Base-by-base conservation (phyloP, 2,329 filamentous ascomycete genomes). In the Trichoderma guizhouense region DNA sequence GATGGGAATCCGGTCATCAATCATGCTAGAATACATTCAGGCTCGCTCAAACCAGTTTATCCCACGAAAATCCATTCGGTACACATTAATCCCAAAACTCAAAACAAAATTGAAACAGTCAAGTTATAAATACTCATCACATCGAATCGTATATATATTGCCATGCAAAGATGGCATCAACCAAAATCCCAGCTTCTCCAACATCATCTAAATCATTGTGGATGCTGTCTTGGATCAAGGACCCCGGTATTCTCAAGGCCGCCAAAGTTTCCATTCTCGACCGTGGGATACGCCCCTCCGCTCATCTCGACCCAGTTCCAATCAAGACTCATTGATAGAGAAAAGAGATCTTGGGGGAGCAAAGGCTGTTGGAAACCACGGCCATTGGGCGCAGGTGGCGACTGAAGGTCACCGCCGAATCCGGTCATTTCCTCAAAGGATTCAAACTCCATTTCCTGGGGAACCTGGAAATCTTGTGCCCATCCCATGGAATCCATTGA, bases 241-340 rank as follows among this genome's bases (percentile, higher is more conserved):
- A 69, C 66, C 2, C 66, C 66, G 14, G 66, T 69, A 11, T 39
- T 69, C 39, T 69, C 66, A 7, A 69, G 36, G 26, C 63, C 53
- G 21, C 53, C 82, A 76, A 85, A 87, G 72, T 85, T 86, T 7
- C 89, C 89, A 74, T 91, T 91, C 77, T 91, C 89, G 53, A 91
- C 89, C 30, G 86, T 86, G 12, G 89, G 88, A 75, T 91, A 91
- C 3, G 86, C 84, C 11, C 88, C 89, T n/a, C 89, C 88, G 36
- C 87, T 90, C 85, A 91, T 90, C 79, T 91, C 89, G 1, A 89
- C 88, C 88, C 89, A 91, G 78, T 88, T 94, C 94, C 95, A 98
- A 79, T 98, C 95, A 26, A 98, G 87, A 3, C 93, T 97, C 91
- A 97, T 97, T 1, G 95, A 95, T 89, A 98, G 91, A 80, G 95